A percentile compares a stretch with the other conserved stretches of the same genome.
Evolutionary conservation across 768 basidiomycete species (phyloP).

Genomic region (Lactarius vividus): DNA sequence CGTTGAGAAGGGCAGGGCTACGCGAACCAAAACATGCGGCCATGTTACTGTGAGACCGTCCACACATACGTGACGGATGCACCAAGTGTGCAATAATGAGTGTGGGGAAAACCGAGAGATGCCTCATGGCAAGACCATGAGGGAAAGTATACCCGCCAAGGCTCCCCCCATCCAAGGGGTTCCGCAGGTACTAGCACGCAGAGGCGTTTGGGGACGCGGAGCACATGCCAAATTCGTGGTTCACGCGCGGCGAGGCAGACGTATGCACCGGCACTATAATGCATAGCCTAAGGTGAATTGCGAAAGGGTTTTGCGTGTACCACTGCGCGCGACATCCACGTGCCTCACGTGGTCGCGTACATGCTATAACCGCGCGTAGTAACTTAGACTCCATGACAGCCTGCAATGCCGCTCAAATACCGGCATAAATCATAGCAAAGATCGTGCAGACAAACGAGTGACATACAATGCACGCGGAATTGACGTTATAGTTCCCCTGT

Average conservation of each 20-base stretch:
- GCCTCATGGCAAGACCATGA: conserved; percentile 7
- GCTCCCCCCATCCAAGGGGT: not conserved
- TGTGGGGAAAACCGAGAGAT: conserved; percentile 1
- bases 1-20: conserved; percentile 30
- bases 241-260: conserved; percentile 16
- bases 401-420: conserved; percentile 16
- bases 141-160: not conserved
- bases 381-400: not conserved
- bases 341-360: conserved; percentile 29
- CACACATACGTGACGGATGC: conserved; percentile 16
- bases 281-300: conserved; percentile 16
- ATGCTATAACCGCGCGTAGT: conserved; percentile 14
- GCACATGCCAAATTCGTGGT: conserved; percentile 19
- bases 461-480: conserved; percentile 30
- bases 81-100: not conserved
- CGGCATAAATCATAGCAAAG: conserved; percentile 17
- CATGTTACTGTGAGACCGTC: conserved; percentile 9
- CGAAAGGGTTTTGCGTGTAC: conserved; percentile 7
- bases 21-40: conserved; percentile 22
- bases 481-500: conserved; percentile 60
- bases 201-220: not conserved
- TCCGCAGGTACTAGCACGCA: not conserved
- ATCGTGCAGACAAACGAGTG: conserved; percentile 29
- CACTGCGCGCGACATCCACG: conserved; percentile 19
- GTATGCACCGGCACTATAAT: conserved; percentile 12